phyloP scores from a whole-genome alignment of 768 basidiomycete genomes.

The Boletus tylopilopsis region DNA sequence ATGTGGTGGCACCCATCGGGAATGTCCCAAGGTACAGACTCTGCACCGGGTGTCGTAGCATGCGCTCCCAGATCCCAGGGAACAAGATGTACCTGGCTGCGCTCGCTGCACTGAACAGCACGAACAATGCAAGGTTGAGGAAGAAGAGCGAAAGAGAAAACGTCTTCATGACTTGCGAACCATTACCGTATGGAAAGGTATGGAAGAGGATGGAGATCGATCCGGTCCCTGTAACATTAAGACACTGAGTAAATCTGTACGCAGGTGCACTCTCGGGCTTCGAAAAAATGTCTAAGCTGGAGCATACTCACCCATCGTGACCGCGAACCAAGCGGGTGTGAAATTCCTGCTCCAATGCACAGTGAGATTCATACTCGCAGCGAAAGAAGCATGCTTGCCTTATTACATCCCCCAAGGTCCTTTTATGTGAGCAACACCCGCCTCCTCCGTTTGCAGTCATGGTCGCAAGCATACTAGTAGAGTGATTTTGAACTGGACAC shows the following conservation, averaged over 20 bases:
- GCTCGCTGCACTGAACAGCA: slow-evolving; percentile 43
- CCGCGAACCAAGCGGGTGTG: slow-evolving; percentile 53
- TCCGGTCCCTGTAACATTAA: slow-evolving; percentile 39
- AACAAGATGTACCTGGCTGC: slow-evolving; percentile 50
- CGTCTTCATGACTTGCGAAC: slow-evolving; percentile 37
- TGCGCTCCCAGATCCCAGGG: slow-evolving; percentile 46
- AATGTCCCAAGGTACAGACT: slow-evolving; percentile 46
- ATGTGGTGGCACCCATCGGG: slow-evolving; percentile 60
- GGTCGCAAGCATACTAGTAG: no score
- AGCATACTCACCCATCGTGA: slow-evolving; percentile 45
- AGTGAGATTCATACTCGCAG: not conserved
- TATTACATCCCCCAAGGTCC: slow-evolving; percentile 34
- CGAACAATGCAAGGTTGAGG: slow-evolving; percentile 54
- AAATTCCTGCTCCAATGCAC: slow-evolving; percentile 38
- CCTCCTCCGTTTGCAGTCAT: not conserved
- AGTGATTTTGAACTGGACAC: not conserved
- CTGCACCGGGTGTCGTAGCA: slow-evolving; percentile 48
- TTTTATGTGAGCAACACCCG: slow-evolving; percentile 10
- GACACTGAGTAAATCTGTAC: not conserved
- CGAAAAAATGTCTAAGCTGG: not conserved
- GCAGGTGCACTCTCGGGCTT: not conserved
- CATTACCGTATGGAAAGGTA: slow-evolving; percentile 51
- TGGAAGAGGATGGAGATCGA: slow-evolving; percentile 53
- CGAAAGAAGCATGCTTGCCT: slow-evolving; percentile 22
- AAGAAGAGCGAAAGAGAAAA: slow-evolving; percentile 53